Evolutionary conservation across 768 basidiomycete genomes (phyloP), one percentile per base, ranked within the genome.

Genomic region (Fomitopsis serialis): DNA sequence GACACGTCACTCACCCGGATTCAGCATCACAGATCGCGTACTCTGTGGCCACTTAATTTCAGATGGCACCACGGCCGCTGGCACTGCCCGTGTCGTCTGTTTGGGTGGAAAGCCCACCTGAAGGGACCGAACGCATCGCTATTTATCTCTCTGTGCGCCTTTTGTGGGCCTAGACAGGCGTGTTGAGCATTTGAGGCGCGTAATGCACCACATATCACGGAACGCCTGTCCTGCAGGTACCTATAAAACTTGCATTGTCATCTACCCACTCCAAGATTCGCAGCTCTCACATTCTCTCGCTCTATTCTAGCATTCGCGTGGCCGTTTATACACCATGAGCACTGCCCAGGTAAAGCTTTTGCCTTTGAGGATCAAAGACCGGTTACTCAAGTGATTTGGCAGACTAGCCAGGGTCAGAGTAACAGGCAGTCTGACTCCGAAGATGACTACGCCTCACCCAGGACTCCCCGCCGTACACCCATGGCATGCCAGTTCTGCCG

Each of bases 401-500:
- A 40, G 37, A 19, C 37, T 15, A 40, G 37, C 15, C 19, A 40
- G 6, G 19, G 37, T 17, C 37, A 40, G 37, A 40, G 37, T 40
- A 19, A 15, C 15, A 8, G 37, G 6, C 37, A 40, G 15, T 40
- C 37, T 17, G 37, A 40, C 15, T 40, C 37, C 5, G 37, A 40
- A 15, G 37, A 40, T 5, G 37, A 40, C 37, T 40, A 40, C 15
- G 15, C 15, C 6, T 6, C 6, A 15, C 37, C 37, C 21, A 17
- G 48, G 13, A 49, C 25, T 40, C 73, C 76, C 10, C 66, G 75
- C 54, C 58, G 85, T 54, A 84, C 79, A 0, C 77, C 81, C 0
- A 86, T 89, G 83, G 86, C 86, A 9, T 89, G 86, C 60, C 76
- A 78, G 58, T 89, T 88, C 61, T 89, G 86, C 67, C 73, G 86